Base-by-base conservation (phyloP, 73 alveolate genomes). In the Stentor coeruleus region DNA sequence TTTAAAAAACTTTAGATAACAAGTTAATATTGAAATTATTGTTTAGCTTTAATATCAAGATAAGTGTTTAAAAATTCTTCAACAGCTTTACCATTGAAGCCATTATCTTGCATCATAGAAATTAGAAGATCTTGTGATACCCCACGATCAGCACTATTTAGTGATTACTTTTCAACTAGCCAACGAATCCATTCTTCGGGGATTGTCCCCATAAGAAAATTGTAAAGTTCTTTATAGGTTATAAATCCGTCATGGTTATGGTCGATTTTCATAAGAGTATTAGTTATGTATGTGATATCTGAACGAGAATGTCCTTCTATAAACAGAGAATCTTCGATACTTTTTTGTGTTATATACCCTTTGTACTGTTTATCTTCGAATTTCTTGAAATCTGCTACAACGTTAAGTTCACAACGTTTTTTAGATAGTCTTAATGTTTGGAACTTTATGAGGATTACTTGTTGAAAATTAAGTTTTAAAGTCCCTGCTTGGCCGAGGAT, bases 131-230 rank as follows among this genome's bases (percentile, higher is more conserved):
- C 79, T 28, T 20, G 36, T 11, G n/a, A 37, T 14, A 66, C 39
- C 33, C 37, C 79, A 1, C 79, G 36, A 20, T 66, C 79, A 31
- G n/a, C 40, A 31, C 79, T 66, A 31, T 28, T 28, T 66, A 66
- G 20, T 31, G 1, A 37, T 33, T 66, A 66, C 79, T 66, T 66
- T 14, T 33, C 33, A 2, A 66, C 33, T 28, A 66, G n/a, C 79
- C 79, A 66, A 14, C 33, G 26, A 33, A 66, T 20, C 41, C 79
- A 66, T 33, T 66, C 79, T 66, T 66, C 79, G 15, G 79, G 79
- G 20, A 66, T 26, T 37, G 11, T 66, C 33, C 79, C 79, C 37
- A 66, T 20, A 0, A 31, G n/a, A 66, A 20, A 66, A 2, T 66
- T 40, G 37, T 26, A 66, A 20, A 66, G 41, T 1, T 66, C 42